These are phyloP conservation scores for Aureobasidium sp. DNA, from an alignment of 2,329 filamentous ascomycete species.

Conservation along the genomic window DNA sequence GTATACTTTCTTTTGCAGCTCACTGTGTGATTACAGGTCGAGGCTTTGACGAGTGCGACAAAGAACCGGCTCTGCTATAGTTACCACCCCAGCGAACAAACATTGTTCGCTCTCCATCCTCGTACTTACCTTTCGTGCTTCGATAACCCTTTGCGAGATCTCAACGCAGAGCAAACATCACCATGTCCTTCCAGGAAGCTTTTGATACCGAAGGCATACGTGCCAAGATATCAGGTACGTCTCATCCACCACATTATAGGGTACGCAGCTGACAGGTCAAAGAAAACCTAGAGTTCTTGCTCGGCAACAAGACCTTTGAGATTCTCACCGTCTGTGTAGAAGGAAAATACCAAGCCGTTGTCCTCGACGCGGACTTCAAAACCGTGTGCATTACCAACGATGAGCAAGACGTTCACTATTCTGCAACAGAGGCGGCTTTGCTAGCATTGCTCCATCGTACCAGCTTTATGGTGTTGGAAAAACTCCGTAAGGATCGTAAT, in stretches of 20 bases:
- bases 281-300: not conserved
- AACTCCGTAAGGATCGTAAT: not conserved
- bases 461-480: not conserved
- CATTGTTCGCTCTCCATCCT: not conserved
- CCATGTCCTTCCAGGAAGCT: not conserved
- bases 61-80: not conserved
- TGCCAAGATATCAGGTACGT: not conserved
- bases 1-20: not conserved
- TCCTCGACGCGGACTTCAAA: not conserved
- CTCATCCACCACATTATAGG: no score
- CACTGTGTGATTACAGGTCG: not conserved
- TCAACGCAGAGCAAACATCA: not conserved
- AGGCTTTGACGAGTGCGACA: not conserved
- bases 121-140: no score
- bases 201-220: not conserved
- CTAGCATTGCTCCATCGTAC: not conserved
- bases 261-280: not conserved
- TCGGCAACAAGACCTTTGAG: not conserved
- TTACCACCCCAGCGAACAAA: not conserved
- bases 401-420: not conserved
- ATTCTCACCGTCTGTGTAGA: not conserved
- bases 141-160: not conserved
- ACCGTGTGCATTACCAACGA: no score
- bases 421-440: not conserved
- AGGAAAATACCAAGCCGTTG: not conserved